These are phyloP conservation scores for Dactylellina parvicollis DNA, from an alignment of 2,329 filamentous ascomycete genomes.

Conservation along the genomic window DNA sequence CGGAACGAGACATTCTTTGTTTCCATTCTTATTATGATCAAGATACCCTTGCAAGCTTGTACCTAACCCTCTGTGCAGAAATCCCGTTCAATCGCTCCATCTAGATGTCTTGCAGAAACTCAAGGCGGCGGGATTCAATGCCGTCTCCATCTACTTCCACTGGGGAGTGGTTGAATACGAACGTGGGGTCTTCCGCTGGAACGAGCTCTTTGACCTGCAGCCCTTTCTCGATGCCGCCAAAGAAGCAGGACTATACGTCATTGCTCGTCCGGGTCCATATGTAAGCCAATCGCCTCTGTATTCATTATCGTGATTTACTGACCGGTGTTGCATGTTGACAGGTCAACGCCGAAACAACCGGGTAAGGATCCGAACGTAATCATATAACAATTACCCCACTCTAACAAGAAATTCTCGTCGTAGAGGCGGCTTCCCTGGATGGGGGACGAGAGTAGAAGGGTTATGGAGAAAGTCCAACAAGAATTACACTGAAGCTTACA, in stretches of 20 bases:
- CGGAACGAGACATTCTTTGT: background rate
- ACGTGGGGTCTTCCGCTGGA: slow-evolving; percentile 63
- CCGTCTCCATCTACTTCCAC: slow-evolving; percentile 77
- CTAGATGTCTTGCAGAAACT: slow-evolving; percentile 70
- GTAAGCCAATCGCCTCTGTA: slow-evolving; percentile 26
- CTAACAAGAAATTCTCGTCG: slow-evolving; percentile 8
- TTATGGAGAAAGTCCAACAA: slow-evolving; percentile 62
- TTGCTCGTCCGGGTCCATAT: slow-evolving; percentile 58
- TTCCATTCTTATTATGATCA: background rate
- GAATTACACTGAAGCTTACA: slow-evolving; percentile 64
- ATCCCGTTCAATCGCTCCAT: slow-evolving; percentile 71
- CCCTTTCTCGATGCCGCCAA: slow-evolving; percentile 58
- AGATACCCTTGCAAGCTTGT: background rate
- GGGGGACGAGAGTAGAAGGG: slow-evolving; percentile 54
- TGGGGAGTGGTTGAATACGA: slow-evolving; percentile 70
- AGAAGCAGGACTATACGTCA: slow-evolving; percentile 58
- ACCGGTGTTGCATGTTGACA: background rate
- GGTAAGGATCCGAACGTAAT: slow-evolving; percentile 62
- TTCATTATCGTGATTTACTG: background rate
- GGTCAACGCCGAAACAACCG: slow-evolving; percentile 66
- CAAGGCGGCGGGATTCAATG: slow-evolving; percentile 67
- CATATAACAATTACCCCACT: background rate
- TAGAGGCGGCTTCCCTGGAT: slow-evolving; percentile 43
- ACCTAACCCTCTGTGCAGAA: slow-evolving; percentile 61
- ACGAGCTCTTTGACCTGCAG: slow-evolving; percentile 56